These are phyloP conservation scores for Cladophialophora yegresii DNA, from an alignment of 2,329 filamentous ascomycete genomes.

Conservation along the genomic window DNA sequence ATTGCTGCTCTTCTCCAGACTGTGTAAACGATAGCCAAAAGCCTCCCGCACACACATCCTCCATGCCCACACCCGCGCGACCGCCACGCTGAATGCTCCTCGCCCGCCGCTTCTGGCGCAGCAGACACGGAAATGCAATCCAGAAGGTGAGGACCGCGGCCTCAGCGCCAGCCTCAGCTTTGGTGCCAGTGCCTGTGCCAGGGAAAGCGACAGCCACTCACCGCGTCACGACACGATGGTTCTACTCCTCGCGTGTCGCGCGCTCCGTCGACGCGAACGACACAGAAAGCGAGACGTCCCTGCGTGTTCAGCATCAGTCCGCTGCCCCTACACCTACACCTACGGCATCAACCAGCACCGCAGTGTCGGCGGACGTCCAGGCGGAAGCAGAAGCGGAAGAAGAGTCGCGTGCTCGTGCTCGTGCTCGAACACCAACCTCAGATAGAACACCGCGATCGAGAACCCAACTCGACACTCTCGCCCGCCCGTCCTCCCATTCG, in stretches of 20 bases:
- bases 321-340: neutral
- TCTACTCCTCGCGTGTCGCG: neutral
- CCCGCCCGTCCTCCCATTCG: conserved; percentile 20
- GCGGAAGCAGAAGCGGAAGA: neutral
- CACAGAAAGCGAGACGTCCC: neutral
- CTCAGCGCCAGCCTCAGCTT: neutral
- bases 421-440: neutral
- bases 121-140: conserved; percentile 1
- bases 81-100: conserved; percentile 1
- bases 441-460: neutral
- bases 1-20: no score
- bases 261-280: neutral
- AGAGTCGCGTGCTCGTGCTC: neutral
- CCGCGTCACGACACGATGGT: neutral
- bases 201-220: neutral
- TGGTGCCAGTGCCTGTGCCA: no score
- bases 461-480: neutral
- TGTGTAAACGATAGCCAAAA: no score
- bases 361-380: no score
- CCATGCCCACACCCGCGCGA: neutral
- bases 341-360: neutral
- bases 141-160: neutral
- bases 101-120: neutral
- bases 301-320: neutral
- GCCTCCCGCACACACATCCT: neutral